Evolutionary conservation across 306 rosid species (phyloP).

Genomic region (Spatholobus suberectus): DNA sequence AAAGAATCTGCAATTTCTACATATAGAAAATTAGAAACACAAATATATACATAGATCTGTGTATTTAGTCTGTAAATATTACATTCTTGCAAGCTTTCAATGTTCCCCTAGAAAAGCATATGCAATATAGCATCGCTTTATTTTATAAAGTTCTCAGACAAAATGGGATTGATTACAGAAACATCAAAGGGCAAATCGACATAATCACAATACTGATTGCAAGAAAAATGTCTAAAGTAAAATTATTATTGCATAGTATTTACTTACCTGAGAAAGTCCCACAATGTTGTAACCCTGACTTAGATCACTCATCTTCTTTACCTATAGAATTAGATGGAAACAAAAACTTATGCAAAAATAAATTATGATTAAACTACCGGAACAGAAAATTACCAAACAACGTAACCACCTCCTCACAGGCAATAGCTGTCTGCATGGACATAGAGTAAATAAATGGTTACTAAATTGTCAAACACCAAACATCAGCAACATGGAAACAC

Average conservation of each 20-base stretch:
- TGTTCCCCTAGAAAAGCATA: background rate
- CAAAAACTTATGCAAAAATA: conserved; percentile 32
- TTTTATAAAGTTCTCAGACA: background rate
- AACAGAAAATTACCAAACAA: conserved; percentile 47
- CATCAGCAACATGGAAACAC: conserved; percentile 21
- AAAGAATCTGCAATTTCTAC: conserved; percentile 3
- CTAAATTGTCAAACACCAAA: conserved; percentile 17
- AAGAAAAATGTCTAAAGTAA: background rate
- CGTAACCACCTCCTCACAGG: conserved; percentile 75
- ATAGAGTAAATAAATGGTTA: conserved; percentile 38
- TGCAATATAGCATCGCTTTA: conserved; percentile 2
- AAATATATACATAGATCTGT: background rate
- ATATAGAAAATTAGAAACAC: background rate
- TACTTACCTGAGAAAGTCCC: conserved; percentile 93
- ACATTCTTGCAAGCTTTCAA: background rate
- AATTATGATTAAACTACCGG: conserved; percentile 25
- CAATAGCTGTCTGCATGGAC: conserved; percentile 69
- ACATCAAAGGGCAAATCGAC: background rate
- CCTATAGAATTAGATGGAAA: conserved; percentile 54
- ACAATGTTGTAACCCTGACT: conserved; percentile 82
- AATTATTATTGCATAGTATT: background rate
- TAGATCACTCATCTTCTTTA: conserved; percentile 71
- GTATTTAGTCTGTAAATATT: conserved; percentile 14
- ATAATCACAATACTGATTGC: background rate
- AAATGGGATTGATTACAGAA: background rate